Conservation (phyloP, 2,329 filamentous ascomycete species). For the Penicillium sp. region DNA sequence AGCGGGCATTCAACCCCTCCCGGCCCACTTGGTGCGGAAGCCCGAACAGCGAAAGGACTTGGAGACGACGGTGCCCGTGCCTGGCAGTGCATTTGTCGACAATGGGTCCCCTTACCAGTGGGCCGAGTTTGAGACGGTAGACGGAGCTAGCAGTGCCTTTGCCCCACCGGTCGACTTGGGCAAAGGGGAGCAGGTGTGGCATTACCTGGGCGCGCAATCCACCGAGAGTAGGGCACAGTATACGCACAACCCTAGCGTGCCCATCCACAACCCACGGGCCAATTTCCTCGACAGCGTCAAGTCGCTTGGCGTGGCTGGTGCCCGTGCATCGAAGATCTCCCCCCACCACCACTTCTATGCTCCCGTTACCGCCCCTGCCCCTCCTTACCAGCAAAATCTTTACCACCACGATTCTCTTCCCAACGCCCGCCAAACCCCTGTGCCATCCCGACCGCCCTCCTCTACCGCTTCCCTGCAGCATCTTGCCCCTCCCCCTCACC, state of each 20-base stretch:
- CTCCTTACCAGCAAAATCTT: conserved; percentile 24
- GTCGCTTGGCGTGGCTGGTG: conserved; percentile 32
- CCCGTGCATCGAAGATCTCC: conserved; percentile 27
- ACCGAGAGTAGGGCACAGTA: conserved; percentile 90
- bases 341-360: conserved; percentile 24
- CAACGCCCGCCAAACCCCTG: conserved; percentile 17
- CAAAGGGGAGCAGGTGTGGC: conserved; percentile 73
- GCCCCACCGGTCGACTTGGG: conserved; percentile 60
- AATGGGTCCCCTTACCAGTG: conserved; percentile 55
- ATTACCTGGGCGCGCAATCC: conserved; percentile 78
- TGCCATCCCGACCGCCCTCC: conserved; percentile 29
- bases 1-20: conserved; percentile 44
- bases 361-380: conserved; percentile 23
- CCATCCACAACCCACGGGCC: conserved; percentile 44
- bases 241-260: conserved; percentile 64
- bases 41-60: conserved; percentile 52
- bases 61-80: conserved; percentile 56
- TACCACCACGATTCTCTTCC: conserved; percentile 11
- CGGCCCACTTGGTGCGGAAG: conserved; percentile 45
- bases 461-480: conserved; percentile 29
- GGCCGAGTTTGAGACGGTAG: conserved; percentile 69
- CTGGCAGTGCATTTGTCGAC: conserved; percentile 62
- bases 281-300: conserved; percentile 48
- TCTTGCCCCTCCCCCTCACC: conserved; percentile 33
- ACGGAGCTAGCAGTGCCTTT: conserved; percentile 51